Percentiles rank a stretch among this genome's conserved stretches.
These are phyloP conservation scores for Colletotrichum lindemuthianum DNA, from an alignment of 2,329 filamentous ascomycete species.

Conservation along the genomic window DNA sequence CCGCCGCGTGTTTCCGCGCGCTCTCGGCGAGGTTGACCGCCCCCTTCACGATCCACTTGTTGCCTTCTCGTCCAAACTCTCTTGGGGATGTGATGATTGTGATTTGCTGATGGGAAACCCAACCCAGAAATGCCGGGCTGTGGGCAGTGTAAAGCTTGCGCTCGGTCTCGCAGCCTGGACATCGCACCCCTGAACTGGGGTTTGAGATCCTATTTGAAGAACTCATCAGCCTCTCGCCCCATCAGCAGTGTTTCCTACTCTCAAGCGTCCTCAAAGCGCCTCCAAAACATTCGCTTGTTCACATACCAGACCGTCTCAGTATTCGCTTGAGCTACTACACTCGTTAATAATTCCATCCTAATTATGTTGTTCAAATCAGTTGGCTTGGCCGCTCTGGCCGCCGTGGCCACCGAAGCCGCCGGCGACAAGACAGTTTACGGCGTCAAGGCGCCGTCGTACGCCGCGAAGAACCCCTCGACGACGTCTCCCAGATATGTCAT, in stretches of 20 bases:
- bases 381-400: constrained; percentile 22
- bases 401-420: constrained; percentile 6
- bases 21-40: not conserved
- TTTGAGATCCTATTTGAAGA: constrained; percentile 1
- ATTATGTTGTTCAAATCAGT: constrained; percentile 24
- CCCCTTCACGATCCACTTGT: constrained; percentile 8
- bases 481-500: constrained; percentile 47
- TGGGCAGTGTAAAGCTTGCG: constrained; percentile 3
- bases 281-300: constrained; percentile 6
- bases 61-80: constrained; percentile 14
- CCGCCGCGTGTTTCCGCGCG: constrained; percentile 1
- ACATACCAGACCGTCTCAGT: constrained; percentile 7
- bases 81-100: not conserved
- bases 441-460: no score
- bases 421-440: constrained; percentile 1
- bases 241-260: not conserved
- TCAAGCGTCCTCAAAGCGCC: not conserved
- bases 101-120: constrained; percentile 2
- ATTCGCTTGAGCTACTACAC: constrained; percentile 7
- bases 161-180: not conserved
- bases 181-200: not conserved
- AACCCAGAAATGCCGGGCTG: constrained; percentile 2
- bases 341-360: constrained; percentile 10
- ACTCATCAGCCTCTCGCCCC: not conserved
- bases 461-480: no score